Evolutionary conservation across 768 basidiomycete genomes (phyloP), one percentile per base, ranked within the genome.

Genomic region (Pleurotus salmoneostramineus): DNA sequence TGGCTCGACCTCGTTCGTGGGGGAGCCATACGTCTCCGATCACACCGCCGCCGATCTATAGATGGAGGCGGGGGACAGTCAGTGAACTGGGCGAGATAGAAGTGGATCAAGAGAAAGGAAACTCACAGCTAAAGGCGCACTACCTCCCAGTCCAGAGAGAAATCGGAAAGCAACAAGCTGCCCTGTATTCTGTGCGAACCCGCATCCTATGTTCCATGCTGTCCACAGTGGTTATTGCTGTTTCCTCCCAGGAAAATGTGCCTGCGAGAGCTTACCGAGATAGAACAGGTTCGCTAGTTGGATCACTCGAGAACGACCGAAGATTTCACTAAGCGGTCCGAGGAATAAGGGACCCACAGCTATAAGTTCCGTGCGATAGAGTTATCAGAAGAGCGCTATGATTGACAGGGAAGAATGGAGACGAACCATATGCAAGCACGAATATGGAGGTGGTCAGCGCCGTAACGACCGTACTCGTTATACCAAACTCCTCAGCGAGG

Each of bases 291-390:
- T 91, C 0, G 87, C 69, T 0, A 75, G 50, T 62, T 88, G 89
- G 0, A 90, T 62, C 0, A 89, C 83, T 3, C 75, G 70, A 0
- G 83, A 80, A 21, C 88, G 79, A 1, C 90, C 89, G 60, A 76
- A 90, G 7, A 91, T 75, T 67, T 93, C 91, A 61, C 83, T 84
- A 21, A 90, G 63, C 0, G 90, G 91, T 0, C 84, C 87, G 34
- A 80, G 56, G 43, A 80, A 60, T 50, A 82, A 64, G 33, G 80
- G 80, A 2, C 80, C 84, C 40, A 84, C 62, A 8, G 82, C 83
- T 86, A 58, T 6, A n/a, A n/a, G 33, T 21, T 40, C 48, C 21
- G 3, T 27, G 21, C 21, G 21, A 15, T 37, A 50, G 45, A 17
- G n/a, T 4, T 34, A 7, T 47, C 11, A 36, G 34, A 33, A 40